phyloP scores from a whole-genome alignment of 805 yeast species.

The Kluyveromyces aestuarii region DNA sequence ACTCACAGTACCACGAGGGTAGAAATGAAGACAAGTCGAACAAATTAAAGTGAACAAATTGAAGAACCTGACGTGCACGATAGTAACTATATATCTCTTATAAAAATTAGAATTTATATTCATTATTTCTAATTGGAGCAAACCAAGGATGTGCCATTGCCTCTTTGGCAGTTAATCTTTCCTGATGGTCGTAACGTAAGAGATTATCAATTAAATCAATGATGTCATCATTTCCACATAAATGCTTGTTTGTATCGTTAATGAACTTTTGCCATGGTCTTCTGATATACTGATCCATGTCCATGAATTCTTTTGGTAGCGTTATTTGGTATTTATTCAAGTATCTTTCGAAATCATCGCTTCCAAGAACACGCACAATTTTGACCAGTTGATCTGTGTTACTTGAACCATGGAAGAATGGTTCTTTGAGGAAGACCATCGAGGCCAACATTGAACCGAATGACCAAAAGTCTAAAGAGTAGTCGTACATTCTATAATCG shows the following conservation, averaged over 20 bases:
- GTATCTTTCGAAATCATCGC: conserved; percentile 66
- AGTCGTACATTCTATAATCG: conserved; percentile 81
- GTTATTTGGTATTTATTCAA: conserved; percentile 61
- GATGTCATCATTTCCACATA: conserved; percentile 56
- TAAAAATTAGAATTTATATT: not conserved
- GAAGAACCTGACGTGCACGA: not conserved
- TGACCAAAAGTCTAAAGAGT: conserved; percentile 89
- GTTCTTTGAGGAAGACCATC: conserved; percentile 82
- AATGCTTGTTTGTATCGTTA: conserved; percentile 56
- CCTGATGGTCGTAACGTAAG: conserved; percentile 79
- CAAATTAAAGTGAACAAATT: too few relatives aligned
- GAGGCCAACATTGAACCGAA: conserved; percentile 91
- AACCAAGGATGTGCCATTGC: conserved; percentile 65
- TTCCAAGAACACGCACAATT: conserved; percentile 80
- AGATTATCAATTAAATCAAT: conserved; percentile 75
- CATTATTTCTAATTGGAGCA: conserved; percentile 9
- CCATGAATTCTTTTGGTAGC: conserved; percentile 68
- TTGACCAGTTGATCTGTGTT: conserved; percentile 88
- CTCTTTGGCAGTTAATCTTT: conserved; percentile 79
- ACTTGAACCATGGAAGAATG: conserved; percentile 85
- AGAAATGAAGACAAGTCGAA: too few relatives aligned
- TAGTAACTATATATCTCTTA: not conserved
- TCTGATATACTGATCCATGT: conserved; percentile 63
- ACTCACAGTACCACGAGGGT: too few relatives aligned
- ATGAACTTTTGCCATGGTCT: conserved; percentile 83